These are phyloP conservation scores for Cutaneotrichosporon dermatis DNA, from an alignment of 1,284 basidiomycete species.

Conservation along the genomic window DNA sequence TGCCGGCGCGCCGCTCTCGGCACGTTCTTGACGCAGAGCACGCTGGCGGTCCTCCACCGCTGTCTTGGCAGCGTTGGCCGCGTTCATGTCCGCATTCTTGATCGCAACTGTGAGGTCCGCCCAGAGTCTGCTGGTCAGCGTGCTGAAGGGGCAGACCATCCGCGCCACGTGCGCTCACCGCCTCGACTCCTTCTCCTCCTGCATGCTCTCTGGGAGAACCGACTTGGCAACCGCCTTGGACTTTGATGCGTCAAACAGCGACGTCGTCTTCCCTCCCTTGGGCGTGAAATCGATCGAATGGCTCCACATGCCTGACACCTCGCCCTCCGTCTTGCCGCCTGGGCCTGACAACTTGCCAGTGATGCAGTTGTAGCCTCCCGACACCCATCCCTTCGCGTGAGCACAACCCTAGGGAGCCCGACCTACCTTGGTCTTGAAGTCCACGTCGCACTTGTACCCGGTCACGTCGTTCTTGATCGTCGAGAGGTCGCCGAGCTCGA, in stretches of 20 bases:
- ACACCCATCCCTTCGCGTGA: conserved; percentile 80
- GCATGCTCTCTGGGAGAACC: conserved; percentile 76
- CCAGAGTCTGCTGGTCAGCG: conserved; percentile 63
- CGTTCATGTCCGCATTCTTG: conserved; percentile 81
- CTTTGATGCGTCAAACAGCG: conserved; percentile 79
- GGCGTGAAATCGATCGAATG: conserved; percentile 82
- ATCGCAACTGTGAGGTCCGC: conserved; percentile 80
- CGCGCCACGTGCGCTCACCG: conserved; percentile 52
- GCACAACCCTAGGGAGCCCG: neutral
- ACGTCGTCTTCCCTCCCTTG: conserved; percentile 64
- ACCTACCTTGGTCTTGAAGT: conserved; percentile 89
- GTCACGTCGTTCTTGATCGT: conserved; percentile 75
- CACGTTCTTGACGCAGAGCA: conserved; percentile 69
- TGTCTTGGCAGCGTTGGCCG: conserved; percentile 84
- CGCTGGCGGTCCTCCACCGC: conserved; percentile 90
- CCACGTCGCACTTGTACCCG: conserved; percentile 73
- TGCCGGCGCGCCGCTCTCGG: conserved; percentile 58
- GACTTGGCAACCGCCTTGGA: conserved; percentile 73
- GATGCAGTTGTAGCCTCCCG: conserved; percentile 91
- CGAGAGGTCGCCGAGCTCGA: conserved; percentile 90
- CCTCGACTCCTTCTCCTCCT: conserved; percentile 86
- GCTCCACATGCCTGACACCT: conserved; percentile 88
- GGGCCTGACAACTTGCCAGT: conserved; percentile 66
- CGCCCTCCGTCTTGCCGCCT: conserved; percentile 68
- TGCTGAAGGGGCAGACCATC: too few relatives aligned